phyloP scores from a whole-genome alignment of 768 basidiomycete genomes.

The Postia placenta region DNA sequence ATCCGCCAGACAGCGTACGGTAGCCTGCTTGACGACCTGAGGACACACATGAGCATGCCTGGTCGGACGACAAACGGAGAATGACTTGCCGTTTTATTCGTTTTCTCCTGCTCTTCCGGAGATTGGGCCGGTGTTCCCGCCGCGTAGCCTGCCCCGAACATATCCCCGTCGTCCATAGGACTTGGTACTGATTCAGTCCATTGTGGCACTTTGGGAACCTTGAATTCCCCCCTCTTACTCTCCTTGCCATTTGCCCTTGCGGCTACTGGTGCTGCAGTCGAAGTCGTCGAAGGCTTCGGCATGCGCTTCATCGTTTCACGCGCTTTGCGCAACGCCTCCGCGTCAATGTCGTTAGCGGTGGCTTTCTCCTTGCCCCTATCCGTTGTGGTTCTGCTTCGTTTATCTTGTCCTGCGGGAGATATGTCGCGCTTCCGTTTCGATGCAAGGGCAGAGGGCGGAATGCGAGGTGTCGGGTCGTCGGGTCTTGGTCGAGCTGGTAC shows the following conservation, averaged over 20 bases:
- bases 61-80: background rate
- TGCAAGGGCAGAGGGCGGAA: constrained; percentile 39
- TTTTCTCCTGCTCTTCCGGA: constrained; percentile 43
- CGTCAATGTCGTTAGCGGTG: constrained; percentile 16
- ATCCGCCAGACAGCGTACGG: constrained; percentile 26
- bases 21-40: constrained; percentile 36
- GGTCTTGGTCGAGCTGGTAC: constrained; percentile 50
- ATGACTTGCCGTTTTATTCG: constrained; percentile 51
- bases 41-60: background rate
- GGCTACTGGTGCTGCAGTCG: constrained; percentile 13
- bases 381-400: constrained; percentile 10
- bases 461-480: constrained; percentile 74
- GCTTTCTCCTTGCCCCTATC: constrained; percentile 15
- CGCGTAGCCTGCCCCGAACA: constrained; percentile 11
- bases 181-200: constrained; percentile 17
- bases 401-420: constrained; percentile 18
- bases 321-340: constrained; percentile 28
- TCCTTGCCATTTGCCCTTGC: constrained; percentile 10
- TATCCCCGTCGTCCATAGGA: background rate
- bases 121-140: constrained; percentile 26
- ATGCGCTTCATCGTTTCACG: constrained; percentile 33
- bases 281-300: constrained; percentile 22
- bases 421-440: constrained; percentile 19
- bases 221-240: constrained; percentile 16
- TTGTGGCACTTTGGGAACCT: constrained; percentile 21